A percentile compares a stretch with the other conserved stretches of the same genome.
These are phyloP conservation scores for Sodiomyces alkalinus DNA, from an alignment of 2,329 filamentous ascomycete genomes.

Conservation along the genomic window DNA sequence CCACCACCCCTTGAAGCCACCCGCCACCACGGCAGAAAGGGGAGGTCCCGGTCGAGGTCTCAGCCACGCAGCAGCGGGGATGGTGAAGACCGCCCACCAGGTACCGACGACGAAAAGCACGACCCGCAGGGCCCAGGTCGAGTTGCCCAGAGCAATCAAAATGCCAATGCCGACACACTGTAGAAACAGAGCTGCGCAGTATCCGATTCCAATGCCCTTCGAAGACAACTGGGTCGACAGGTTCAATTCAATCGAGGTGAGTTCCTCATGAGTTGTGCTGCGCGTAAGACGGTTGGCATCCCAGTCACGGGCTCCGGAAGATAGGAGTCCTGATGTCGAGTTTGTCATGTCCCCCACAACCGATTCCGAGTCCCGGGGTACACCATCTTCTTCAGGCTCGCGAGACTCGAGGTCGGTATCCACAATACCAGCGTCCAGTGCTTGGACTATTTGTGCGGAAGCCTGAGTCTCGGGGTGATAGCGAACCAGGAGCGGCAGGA, in stretches of 20 bases:
- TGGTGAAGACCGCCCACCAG: slow-evolving; percentile 89
- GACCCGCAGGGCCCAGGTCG: slow-evolving; percentile 72
- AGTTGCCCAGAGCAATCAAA: slow-evolving; percentile 56
- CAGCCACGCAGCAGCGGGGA: slow-evolving; percentile 78
- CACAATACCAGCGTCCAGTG: too few relatives aligned
- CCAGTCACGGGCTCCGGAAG: slow-evolving; percentile 17
- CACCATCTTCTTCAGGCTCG: too few relatives aligned
- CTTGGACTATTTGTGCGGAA: slow-evolving; percentile 10
- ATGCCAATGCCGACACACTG: slow-evolving; percentile 71
- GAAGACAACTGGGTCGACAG: slow-evolving; percentile 86
- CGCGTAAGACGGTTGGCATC: too few relatives aligned
- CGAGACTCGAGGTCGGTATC: slow-evolving; percentile 20
- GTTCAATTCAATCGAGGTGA: slow-evolving; percentile 52
- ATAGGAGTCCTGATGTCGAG: slow-evolving; percentile 32
- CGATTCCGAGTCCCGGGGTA: slow-evolving; percentile 14
- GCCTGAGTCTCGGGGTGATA: slow-evolving; percentile 50
- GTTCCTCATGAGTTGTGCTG: slow-evolving; percentile 27
- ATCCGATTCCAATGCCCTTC: slow-evolving; percentile 86
- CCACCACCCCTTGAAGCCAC: slow-evolving; percentile 20
- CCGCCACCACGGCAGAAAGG: slow-evolving; percentile 27
- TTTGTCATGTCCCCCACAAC: slow-evolving; percentile 17
- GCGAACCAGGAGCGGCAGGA: slow-evolving; percentile 77
- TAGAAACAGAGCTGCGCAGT: slow-evolving; percentile 70
- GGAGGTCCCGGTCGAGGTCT: slow-evolving; percentile 80
- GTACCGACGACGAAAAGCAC: slow-evolving; percentile 74